These are phyloP conservation scores for Fraxinus pennsylvanica DNA, from an alignment of 257 asterid genomes.

Conservation along the genomic window DNA sequence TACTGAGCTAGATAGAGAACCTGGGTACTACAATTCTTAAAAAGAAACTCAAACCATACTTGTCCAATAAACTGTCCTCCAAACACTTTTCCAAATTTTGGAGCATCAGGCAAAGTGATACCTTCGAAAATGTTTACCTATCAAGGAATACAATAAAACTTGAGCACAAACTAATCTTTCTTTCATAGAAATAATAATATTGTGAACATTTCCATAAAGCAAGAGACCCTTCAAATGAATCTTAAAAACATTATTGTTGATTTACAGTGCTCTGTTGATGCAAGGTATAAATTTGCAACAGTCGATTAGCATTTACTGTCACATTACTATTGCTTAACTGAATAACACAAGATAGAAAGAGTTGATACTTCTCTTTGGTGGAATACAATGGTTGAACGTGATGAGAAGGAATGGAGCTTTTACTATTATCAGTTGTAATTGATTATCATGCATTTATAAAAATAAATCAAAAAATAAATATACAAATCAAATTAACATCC, in stretches of 20 bases:
- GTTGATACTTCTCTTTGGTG: not conserved
- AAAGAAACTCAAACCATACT: slow-evolving; percentile 45
- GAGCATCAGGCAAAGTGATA: slow-evolving; percentile 93
- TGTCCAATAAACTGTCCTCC: slow-evolving; percentile 99
- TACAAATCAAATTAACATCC: not conserved
- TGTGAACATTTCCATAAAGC: slow-evolving; percentile 7
- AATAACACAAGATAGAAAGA: not conserved
- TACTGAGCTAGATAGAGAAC: not conserved
- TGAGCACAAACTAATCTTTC: not conserved
- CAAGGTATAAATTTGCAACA: not conserved
- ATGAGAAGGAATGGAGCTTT: not conserved
- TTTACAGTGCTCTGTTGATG: slow-evolving; percentile 9
- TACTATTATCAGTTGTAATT: not conserved
- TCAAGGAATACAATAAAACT: slow-evolving; percentile 23
- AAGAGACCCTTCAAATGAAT: slow-evolving; percentile 7
- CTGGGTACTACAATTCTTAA: no score
- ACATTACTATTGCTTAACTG: not conserved
- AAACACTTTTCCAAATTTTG: slow-evolving; percentile 80
- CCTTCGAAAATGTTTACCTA: slow-evolving; percentile 86
- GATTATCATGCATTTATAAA: not conserved
- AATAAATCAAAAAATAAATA: not conserved
- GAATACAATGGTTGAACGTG: not conserved
- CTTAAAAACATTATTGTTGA: slow-evolving; percentile 7
- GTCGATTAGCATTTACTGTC: not conserved
- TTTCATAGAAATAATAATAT: not conserved